A percentile compares a stretch with the other conserved stretches of the same genome.
Evolutionary conservation across 164 flowering plant genomes (phyloP).

Genomic region (Nymphaea thermarum): DNA sequence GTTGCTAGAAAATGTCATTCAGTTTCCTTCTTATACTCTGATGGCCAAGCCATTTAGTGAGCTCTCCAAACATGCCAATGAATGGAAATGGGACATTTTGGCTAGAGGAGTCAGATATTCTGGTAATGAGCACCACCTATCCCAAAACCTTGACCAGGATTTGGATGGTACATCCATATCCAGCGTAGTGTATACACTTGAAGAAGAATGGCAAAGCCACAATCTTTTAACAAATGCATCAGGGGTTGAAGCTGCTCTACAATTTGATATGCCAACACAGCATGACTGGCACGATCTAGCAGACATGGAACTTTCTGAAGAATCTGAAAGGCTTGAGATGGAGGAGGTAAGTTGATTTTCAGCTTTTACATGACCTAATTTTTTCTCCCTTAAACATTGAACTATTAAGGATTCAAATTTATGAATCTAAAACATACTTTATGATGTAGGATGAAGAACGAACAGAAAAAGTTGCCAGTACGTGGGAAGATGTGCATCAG

Average conservation of each 20-base stretch:
- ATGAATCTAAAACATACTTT: constrained; percentile 11
- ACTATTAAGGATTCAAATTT: neutral
- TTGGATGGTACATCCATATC: constrained; percentile 9
- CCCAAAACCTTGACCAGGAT: constrained; percentile 1
- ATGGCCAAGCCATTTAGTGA: constrained; percentile 47
- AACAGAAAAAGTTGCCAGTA: constrained; percentile 46
- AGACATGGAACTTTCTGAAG: constrained; percentile 60
- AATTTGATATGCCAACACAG: constrained; percentile 33
- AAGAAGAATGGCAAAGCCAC: constrained; percentile 27
- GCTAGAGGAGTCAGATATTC: neutral
- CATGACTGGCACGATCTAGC: constrained; percentile 53
- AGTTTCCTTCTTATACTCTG: constrained; percentile 71
- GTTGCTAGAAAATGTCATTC: constrained; percentile 55
- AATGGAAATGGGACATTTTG: constrained; percentile 68
- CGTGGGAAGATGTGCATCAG: constrained; percentile 85
- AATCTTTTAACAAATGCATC: constrained; percentile 16
- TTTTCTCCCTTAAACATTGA: neutral
- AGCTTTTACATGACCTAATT: neutral
- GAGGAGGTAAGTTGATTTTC: constrained; percentile 48
- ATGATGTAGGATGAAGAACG: constrained; percentile 65
- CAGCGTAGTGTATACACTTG: constrained; percentile 39
- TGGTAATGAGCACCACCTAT: neutral
- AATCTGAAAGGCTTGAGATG: constrained; percentile 58
- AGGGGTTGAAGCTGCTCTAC: constrained; percentile 21
- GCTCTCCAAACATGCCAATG: constrained; percentile 20